Evolutionary conservation across 345 rosid genomes (phyloP).

Genomic region (Moricandia arvensis): DNA sequence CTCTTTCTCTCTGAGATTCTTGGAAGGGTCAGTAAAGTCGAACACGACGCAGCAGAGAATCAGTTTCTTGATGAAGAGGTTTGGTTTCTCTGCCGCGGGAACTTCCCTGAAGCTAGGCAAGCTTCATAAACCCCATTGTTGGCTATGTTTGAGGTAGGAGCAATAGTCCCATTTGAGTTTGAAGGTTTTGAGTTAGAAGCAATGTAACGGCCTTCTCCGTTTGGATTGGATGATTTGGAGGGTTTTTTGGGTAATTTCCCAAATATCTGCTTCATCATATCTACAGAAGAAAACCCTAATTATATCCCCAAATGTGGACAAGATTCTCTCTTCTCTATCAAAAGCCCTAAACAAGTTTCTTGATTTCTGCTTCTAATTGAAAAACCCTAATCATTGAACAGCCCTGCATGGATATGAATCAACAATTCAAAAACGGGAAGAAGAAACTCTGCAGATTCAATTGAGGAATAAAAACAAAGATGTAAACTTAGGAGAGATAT

Average conservation of each 20-base stretch:
- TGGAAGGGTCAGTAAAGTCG: constrained; percentile 61
- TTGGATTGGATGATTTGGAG: constrained; percentile 57
- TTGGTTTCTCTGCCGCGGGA: constrained; percentile 60
- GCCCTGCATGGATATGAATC: constrained; percentile 28
- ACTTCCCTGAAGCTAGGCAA: constrained; percentile 69
- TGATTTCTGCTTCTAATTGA: neutral
- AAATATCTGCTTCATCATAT: constrained; percentile 78
- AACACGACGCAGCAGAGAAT: constrained; percentile 62
- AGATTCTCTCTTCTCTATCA: constrained; percentile 3
- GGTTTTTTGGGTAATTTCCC: constrained; percentile 71
- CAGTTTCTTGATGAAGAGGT: constrained; percentile 62
- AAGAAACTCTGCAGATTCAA: neutral
- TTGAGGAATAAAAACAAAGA: neutral
- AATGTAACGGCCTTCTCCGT: constrained; percentile 35
- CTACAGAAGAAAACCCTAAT: constrained; percentile 32
- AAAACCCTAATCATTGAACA: constrained; percentile 20
- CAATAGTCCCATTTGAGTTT: constrained; percentile 49
- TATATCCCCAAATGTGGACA: neutral
- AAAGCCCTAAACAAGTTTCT: neutral
- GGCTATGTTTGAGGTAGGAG: constrained; percentile 35
- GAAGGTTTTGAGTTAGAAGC: constrained; percentile 38
- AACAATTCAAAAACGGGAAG: neutral
- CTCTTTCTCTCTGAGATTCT: constrained; percentile 74
- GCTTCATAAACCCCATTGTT: constrained; percentile 53
- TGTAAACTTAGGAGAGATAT: neutral